Percentiles rank a stretch among this genome's conserved stretches.
phyloP scores from a whole-genome alignment of 257 asterid species.

The Petrea volubilis region DNA sequence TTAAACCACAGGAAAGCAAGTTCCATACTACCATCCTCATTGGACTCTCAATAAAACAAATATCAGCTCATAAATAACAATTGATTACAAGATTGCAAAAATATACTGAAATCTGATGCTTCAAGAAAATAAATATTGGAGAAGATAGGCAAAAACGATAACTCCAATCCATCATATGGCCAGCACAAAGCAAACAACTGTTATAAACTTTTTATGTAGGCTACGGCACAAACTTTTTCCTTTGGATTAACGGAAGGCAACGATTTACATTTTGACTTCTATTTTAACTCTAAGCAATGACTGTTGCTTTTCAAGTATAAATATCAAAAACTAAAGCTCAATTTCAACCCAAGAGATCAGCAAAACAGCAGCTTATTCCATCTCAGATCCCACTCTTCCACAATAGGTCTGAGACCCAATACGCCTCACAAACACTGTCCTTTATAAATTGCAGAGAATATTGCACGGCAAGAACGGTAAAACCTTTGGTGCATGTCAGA shows the following conservation, averaged over 20 bases:
- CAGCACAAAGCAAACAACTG: background rate
- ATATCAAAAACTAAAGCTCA: background rate
- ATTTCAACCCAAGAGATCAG: background rate
- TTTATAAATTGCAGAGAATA: background rate
- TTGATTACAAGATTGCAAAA: background rate
- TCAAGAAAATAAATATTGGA: background rate
- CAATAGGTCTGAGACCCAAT: background rate
- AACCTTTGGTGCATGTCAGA: background rate
- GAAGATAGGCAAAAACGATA: no score
- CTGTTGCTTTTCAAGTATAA: background rate
- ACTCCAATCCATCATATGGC: background rate
- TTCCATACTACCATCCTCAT: background rate
- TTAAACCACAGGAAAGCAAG: constrained; percentile 23
- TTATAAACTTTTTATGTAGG: background rate
- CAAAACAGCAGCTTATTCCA: background rate
- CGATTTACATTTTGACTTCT: background rate
- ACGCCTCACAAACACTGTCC: background rate
- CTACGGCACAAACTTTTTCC: background rate
- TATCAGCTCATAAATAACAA: background rate
- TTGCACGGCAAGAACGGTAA: background rate
- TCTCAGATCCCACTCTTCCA: background rate
- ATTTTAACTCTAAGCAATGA: no score
- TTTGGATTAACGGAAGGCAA: no score
- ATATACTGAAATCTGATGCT: background rate
- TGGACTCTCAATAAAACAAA: background rate